Percentiles rank a stretch among this genome's conserved stretches.
These are phyloP conservation scores for Spathaspora hagerdaliae DNA, from an alignment of 805 yeast species.

Conservation along the genomic window DNA sequence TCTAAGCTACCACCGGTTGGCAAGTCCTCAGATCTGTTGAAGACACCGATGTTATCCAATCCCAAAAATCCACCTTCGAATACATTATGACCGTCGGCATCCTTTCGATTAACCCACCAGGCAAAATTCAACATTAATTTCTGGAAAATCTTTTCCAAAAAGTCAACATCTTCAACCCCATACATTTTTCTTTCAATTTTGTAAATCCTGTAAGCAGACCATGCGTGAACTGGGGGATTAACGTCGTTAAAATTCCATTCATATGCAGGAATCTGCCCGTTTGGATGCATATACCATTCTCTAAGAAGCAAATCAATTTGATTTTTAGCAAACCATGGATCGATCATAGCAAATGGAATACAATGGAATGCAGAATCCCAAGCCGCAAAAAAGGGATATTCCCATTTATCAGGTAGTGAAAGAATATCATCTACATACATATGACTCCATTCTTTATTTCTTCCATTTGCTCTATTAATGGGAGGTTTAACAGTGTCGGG, in stretches of 20 bases:
- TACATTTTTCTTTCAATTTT: slow-evolving; percentile 83
- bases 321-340: slow-evolving; percentile 85
- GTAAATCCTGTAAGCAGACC: slow-evolving; percentile 86
- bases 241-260: slow-evolving; percentile 96
- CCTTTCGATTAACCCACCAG: slow-evolving; percentile 97
- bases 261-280: slow-evolving; percentile 95
- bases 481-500: slow-evolving; percentile 73
- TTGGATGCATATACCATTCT: slow-evolving; percentile 98
- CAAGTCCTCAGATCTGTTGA: slow-evolving; percentile 87
- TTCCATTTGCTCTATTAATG: slow-evolving; percentile 74
- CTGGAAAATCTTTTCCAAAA: slow-evolving; percentile 90
- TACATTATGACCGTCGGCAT: slow-evolving; percentile 78
- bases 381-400: slow-evolving; percentile 92
- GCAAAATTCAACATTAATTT: slow-evolving; percentile 84
- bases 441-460: slow-evolving; percentile 88
- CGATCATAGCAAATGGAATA: slow-evolving; percentile 88
- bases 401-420: slow-evolving; percentile 94
- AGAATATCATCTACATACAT: slow-evolving; percentile 82
- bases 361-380: slow-evolving; percentile 98
- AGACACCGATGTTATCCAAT: slow-evolving; percentile 86
- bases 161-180: slow-evolving; percentile 75
- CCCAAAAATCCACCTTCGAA: slow-evolving; percentile 95
- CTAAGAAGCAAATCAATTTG: slow-evolving; percentile 82
- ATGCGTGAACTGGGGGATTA: slow-evolving; percentile 97
- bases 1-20: slow-evolving; percentile 90